Conservation (phyloP, 2,329 filamentous ascomycete genomes). For the Keithomyces neogunnii region DNA sequence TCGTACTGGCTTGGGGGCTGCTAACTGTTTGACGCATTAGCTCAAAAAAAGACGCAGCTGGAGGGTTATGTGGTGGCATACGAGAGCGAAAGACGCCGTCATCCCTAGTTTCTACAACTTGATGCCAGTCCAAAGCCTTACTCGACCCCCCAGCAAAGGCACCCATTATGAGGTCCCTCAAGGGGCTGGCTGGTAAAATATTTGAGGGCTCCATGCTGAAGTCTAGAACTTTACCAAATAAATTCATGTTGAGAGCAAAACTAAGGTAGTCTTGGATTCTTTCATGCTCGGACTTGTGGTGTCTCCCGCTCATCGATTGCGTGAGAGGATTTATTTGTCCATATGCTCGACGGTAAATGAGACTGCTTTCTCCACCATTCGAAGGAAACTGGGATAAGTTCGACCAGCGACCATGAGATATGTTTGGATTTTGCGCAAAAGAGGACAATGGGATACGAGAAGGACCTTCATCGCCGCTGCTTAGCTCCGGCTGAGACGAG, state of each 20-base stretch:
- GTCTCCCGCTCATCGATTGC: not conserved
- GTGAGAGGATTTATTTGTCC: not conserved
- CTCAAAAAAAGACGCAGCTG: not conserved
- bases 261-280: constrained; percentile 70
- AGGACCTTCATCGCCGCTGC: not conserved
- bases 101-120: not conserved
- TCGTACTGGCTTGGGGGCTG: constrained; percentile 8
- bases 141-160: not conserved
- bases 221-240: constrained; percentile 55
- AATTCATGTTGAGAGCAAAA: constrained; percentile 72
- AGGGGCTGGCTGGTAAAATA: not conserved
- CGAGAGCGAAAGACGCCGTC: not conserved
- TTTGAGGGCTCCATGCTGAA: constrained; percentile 26
- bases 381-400: not conserved
- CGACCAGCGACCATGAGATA: not conserved
- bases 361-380: not conserved
- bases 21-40: constrained; percentile 1
- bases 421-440: not conserved
- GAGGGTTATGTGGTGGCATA: not conserved
- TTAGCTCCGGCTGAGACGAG: not conserved
- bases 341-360: not conserved
- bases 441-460: not conserved
- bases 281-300: constrained; percentile 38
- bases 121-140: not conserved
- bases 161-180: constrained; percentile 14